Percentiles rank a stretch among this genome's conserved stretches.
Conservation (phyloP, 306 rosid genomes). For the Trifolium dubium region DNA sequence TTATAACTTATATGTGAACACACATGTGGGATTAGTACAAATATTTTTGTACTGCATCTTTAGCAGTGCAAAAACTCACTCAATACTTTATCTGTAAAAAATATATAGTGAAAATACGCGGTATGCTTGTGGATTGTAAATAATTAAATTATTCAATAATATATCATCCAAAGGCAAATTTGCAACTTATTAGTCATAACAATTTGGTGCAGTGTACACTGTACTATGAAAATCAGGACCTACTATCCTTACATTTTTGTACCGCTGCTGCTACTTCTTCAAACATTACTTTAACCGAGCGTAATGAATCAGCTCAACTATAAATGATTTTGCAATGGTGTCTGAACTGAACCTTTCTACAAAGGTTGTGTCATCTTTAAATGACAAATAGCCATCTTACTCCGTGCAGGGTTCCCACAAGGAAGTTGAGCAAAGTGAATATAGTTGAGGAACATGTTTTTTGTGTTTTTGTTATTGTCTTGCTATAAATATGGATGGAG, state of each 20-base stretch:
- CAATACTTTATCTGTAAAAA: not conserved
- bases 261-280: not conserved
- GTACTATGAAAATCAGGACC: constrained; percentile 10
- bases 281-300: not conserved
- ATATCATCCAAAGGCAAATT: not conserved
- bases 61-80: not conserved
- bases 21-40: too few species aligned
- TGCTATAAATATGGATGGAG: constrained; percentile 12
- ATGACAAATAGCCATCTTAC: not conserved
- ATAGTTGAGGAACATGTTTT: not conserved
- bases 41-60: not conserved
- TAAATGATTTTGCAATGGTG: constrained; percentile 3
- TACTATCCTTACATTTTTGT: not conserved
- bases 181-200: not conserved
- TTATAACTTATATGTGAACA: too few species aligned
- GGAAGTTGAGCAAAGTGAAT: not conserved
- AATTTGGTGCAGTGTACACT: not conserved
- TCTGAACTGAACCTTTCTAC: constrained; percentile 3
- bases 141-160: not conserved
- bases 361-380: not conserved
- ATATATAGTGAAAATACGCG: too few species aligned
- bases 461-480: not conserved
- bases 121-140: not conserved
- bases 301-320: not conserved
- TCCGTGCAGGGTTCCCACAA: not conserved